phyloP scores from a whole-genome alignment of 2,329 filamentous ascomycete species.

The Fusarium floridanum region DNA sequence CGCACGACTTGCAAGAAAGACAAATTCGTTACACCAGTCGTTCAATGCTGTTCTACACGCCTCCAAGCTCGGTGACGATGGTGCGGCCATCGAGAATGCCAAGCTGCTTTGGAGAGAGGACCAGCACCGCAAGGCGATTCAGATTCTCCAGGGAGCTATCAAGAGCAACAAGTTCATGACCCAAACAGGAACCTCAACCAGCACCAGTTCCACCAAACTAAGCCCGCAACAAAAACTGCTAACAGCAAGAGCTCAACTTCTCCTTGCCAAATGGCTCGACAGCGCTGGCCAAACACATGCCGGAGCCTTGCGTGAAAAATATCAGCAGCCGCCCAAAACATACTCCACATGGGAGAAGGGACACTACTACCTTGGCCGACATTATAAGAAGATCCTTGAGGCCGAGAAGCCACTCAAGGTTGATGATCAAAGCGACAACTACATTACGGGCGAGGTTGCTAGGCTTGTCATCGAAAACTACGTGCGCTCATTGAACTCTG shows the following conservation, averaged over 20 bases:
- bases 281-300: constrained; percentile 93
- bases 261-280: constrained; percentile 97
- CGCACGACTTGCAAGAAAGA: constrained; percentile 87
- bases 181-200: constrained; percentile 54
- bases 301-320: constrained; percentile 81
- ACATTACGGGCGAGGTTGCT: constrained; percentile 83
- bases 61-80: constrained; percentile 83
- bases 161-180: constrained; percentile 80
- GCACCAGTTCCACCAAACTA: constrained; percentile 50
- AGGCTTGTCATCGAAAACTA: constrained; percentile 96
- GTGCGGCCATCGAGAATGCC: constrained; percentile 94
- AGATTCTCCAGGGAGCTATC: constrained; percentile 89
- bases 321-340: constrained; percentile 82
- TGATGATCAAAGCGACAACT: constrained; percentile 82
- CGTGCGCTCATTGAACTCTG: constrained; percentile 85
- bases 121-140: constrained; percentile 94
- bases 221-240: constrained; percentile 70
- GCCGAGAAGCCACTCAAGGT: constrained; percentile 83
- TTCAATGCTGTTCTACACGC: constrained; percentile 96
- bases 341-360: constrained; percentile 90
- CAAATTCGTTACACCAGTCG: constrained; percentile 84
- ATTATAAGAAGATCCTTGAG: constrained; percentile 96
- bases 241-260: constrained; percentile 83
- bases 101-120: constrained; percentile 93
- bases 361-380: constrained; percentile 95